phyloP scores from a whole-genome alignment of 2,329 filamentous ascomycete genomes.

The Nemania sp. region DNA sequence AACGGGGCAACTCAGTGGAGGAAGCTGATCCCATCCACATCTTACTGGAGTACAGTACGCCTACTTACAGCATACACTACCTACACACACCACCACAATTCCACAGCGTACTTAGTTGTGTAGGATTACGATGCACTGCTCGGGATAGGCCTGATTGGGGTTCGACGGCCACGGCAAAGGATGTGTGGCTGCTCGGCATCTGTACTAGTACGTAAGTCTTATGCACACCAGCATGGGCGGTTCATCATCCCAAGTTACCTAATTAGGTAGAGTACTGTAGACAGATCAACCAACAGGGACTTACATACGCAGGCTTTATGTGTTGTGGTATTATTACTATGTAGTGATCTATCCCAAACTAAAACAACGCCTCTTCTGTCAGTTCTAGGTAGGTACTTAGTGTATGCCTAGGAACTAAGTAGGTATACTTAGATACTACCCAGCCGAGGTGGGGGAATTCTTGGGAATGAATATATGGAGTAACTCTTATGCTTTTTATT shows the following conservation, averaged over 20 bases:
- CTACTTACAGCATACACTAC: neutral
- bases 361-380: constrained; percentile 15
- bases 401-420: neutral
- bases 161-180: neutral
- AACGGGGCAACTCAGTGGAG: constrained; percentile 19
- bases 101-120: no score
- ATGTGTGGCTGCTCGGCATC: constrained; percentile 21
- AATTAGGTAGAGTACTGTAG: constrained; percentile 3
- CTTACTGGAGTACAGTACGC: constrained; percentile 24
- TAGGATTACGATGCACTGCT: neutral
- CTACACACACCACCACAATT: no score
- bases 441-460: constrained; percentile 22
- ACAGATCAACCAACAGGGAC: no score
- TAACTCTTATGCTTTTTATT: constrained; percentile 24
- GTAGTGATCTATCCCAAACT: constrained; percentile 24
- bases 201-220: constrained; percentile 30
- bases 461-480: constrained; percentile 27
- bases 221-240: constrained; percentile 28
- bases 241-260: constrained; percentile 29
- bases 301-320: neutral
- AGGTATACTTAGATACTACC: neutral
- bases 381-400: neutral
- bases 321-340: constrained; percentile 5
- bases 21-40: constrained; percentile 28
- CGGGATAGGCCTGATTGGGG: constrained; percentile 14